Base-by-base conservation (phyloP, 345 rosid genomes). In the Euclidium syriacum region DNA sequence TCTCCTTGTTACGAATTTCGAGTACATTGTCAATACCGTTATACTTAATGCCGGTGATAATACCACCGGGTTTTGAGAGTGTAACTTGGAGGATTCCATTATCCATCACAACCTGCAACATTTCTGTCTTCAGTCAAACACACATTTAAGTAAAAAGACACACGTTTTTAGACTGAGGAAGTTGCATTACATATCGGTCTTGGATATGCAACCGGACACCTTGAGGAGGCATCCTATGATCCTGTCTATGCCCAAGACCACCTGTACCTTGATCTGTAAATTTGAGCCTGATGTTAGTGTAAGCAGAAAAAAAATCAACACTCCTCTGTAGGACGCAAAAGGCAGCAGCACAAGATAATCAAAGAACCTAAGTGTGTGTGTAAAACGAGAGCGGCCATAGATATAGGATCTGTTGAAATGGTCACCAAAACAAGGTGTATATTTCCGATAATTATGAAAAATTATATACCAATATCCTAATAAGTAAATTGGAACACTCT, bases 41-140 rank as follows among this genome's bases (percentile, higher is more conserved):
- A 43, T 74, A 87, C 46, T 46, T 70, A 9, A 87, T 81, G n/a
- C 89, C 83, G 14, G 87, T 83, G 23, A 87, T 81, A 23, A 81
- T 81, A 14, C 95, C 91, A 7, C 84, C 91, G 10, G 95, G 91
- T 1, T 77, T 83, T 2, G 95, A 81, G 19, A 85, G 57, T 7
- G 89, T 83, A 46, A 87, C 80, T 78, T 81, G 84, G 11, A 78
- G 58, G 49, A 85, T 75, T 48, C 95, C 95, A 68, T 85, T 87
- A 27, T 85, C 84, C 85, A 87, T 69, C 65, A 78, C 70, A 79
- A 83, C 91, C 95, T 87, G 67, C 32, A 39, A 47, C 69, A 66
- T 14, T 55, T 40, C 11, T 25, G 2, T 39, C 54, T 62, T 69
- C 30, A 23, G 29, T 35, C 4, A 25, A 34, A 58, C 34, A 53